phyloP scores from a whole-genome alignment of 768 basidiomycete species.

The Omphalotus guepiniiformis region DNA sequence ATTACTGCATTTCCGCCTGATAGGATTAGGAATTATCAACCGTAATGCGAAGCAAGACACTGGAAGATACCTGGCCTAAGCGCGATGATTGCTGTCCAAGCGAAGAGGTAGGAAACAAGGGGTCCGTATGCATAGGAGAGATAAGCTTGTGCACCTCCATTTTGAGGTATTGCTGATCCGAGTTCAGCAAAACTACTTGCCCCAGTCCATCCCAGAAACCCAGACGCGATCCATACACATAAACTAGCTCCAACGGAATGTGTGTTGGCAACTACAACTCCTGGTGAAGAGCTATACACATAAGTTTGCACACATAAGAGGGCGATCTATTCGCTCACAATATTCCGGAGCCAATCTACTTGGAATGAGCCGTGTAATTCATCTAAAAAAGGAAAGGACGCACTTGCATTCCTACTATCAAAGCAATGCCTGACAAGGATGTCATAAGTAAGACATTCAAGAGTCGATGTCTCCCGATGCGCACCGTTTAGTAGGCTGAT shows the following conservation, averaged over 20 bases:
- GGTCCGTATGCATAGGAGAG: slow-evolving; percentile 88
- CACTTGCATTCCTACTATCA: slow-evolving; percentile 81
- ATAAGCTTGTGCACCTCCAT: slow-evolving; percentile 74
- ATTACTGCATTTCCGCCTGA: slow-evolving; percentile 78
- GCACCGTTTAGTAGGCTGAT: slow-evolving; percentile 74
- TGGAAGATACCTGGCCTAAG: slow-evolving; percentile 68
- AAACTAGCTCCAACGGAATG: slow-evolving; percentile 89
- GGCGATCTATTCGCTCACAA: slow-evolving; percentile 50
- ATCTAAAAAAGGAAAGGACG: slow-evolving; percentile 2
- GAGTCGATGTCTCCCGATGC: too few species aligned
- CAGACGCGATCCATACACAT: slow-evolving; percentile 78
- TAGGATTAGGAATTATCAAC: slow-evolving; percentile 1
- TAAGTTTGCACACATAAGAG: slow-evolving; percentile 7
- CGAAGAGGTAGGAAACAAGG: slow-evolving; percentile 83
- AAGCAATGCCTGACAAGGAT: slow-evolving; percentile 60
- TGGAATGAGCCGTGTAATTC: slow-evolving; percentile 1
- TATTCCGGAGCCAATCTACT: slow-evolving; percentile 86
- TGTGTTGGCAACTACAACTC: slow-evolving; percentile 85
- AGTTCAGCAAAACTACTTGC: slow-evolving; percentile 92
- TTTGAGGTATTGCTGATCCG: slow-evolving; percentile 82
- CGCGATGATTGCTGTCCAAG: slow-evolving; percentile 91
- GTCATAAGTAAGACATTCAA: too few species aligned
- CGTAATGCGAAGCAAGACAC: slow-evolving; percentile 1
- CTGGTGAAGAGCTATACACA: slow-evolving; percentile 74
- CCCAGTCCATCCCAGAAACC: slow-evolving; percentile 90